A percentile compares a stretch with the other conserved stretches of the same genome.
Conservation (phyloP, 108 stramenopile species). For the Halocafeteria seosinensis region DNA sequence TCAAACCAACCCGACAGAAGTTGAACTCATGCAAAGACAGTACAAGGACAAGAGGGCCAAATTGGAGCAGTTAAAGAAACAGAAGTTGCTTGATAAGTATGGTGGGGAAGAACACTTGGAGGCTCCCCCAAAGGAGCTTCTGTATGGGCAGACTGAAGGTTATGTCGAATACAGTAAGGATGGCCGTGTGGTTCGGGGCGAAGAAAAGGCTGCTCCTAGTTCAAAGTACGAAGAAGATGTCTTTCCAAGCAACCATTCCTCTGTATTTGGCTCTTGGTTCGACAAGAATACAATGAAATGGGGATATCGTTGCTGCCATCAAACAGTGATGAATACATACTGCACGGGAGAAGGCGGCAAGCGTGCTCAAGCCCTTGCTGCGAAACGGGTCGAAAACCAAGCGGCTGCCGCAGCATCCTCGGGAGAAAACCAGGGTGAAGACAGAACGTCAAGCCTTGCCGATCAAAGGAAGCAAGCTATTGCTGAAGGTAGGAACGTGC, state of each 20-base stretch:
- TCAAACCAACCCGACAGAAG: slow-evolving; percentile 82
- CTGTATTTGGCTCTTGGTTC: slow-evolving; percentile 91
- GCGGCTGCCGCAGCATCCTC: not conserved
- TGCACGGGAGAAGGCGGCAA: slow-evolving; percentile 79
- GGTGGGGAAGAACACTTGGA: slow-evolving; percentile 48
- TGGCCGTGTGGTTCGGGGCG: slow-evolving; percentile 7
- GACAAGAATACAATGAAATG: slow-evolving; percentile 67
- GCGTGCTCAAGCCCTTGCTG: slow-evolving; percentile 22
- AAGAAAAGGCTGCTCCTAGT: slow-evolving; percentile 23
- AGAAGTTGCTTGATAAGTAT: slow-evolving; percentile 74
- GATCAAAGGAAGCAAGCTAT: not conserved
- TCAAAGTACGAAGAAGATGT: slow-evolving; percentile 94
- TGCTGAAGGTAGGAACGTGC: no score
- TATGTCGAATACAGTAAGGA: not conserved
- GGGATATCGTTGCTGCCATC: slow-evolving; percentile 93
- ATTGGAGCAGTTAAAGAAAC: slow-evolving; percentile 49
- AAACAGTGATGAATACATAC: slow-evolving; percentile 60
- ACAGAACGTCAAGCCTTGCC: no score
- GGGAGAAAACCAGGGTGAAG: not conserved
- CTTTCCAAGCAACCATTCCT: slow-evolving; percentile 59
- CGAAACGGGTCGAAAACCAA: not conserved
- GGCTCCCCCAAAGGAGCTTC: slow-evolving; percentile 51
- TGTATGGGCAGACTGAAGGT: slow-evolving; percentile 12
- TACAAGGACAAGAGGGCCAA: slow-evolving; percentile 55
- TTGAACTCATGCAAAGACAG: slow-evolving; percentile 65